phyloP scores from a whole-genome alignment of 495 filamentous ascomycete species.

The Aspergillus ostianus region DNA sequence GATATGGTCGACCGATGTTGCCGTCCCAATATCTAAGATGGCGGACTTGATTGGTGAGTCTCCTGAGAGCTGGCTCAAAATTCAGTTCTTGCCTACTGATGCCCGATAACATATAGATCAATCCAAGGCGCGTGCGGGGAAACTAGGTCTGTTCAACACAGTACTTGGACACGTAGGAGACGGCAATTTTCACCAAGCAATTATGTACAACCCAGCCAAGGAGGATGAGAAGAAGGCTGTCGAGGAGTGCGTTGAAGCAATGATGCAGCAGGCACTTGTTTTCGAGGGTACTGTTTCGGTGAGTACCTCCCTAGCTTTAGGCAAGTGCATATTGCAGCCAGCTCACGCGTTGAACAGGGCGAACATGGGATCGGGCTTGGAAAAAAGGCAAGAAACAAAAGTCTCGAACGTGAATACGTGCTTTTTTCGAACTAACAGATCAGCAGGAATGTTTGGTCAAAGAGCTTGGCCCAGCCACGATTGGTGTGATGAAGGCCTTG shows the following conservation, averaged over 20 bases:
- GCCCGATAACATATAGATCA: constrained; percentile 47
- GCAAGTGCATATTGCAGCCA: background rate
- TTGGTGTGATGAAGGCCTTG: constrained; percentile 78
- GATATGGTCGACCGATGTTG: constrained; percentile 77
- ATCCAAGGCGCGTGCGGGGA: constrained; percentile 79
- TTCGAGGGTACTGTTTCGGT: constrained; percentile 73
- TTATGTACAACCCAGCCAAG: constrained; percentile 65
- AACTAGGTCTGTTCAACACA: constrained; percentile 74
- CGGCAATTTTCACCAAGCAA: constrained; percentile 85
- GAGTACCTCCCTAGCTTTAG: background rate
- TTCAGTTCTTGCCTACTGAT: constrained; percentile 29
- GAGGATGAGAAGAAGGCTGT: constrained; percentile 58
- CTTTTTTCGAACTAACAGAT: too few relatives aligned
- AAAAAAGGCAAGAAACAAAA: constrained; percentile 54
- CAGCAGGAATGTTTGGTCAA: constrained; percentile 53
- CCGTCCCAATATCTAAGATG: constrained; percentile 77
- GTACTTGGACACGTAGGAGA: constrained; percentile 82
- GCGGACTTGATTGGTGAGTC: constrained; percentile 69
- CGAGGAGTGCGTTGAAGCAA: constrained; percentile 72
- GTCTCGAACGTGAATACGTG: too few relatives aligned
- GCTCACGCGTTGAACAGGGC: constrained; percentile 35
- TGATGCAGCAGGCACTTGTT: constrained; percentile 77
- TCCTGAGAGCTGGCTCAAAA: background rate
- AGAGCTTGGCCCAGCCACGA: constrained; percentile 72
- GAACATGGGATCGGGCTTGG: constrained; percentile 84